These are phyloP conservation scores for Rubroshorea leprosula DNA, from an alignment of 345 rosid genomes.

Conservation along the genomic window DNA sequence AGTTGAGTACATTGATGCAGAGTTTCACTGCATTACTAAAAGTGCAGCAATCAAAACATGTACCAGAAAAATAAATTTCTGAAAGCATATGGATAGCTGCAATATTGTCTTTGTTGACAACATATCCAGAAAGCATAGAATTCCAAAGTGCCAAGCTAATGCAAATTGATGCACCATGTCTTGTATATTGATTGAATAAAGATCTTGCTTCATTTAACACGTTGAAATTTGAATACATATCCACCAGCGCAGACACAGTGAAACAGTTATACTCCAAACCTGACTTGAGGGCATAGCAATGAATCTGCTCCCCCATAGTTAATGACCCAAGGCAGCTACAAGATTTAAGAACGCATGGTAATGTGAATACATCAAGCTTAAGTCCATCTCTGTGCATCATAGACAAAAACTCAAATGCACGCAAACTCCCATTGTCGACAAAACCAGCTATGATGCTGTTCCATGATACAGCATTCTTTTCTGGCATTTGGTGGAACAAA, in stretches of 20 bases:
- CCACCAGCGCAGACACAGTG: slow-evolving; percentile 50
- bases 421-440: slow-evolving; percentile 41
- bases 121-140: slow-evolving; percentile 59
- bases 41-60: slow-evolving; percentile 52
- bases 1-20: slow-evolving; percentile 43
- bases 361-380: slow-evolving; percentile 52
- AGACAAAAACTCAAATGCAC: slow-evolving; percentile 39
- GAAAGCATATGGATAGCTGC: slow-evolving; percentile 43
- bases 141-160: slow-evolving; percentile 46
- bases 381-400: slow-evolving; percentile 59
- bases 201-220: slow-evolving; percentile 33
- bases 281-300: slow-evolving; percentile 46
- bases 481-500: slow-evolving; percentile 46
- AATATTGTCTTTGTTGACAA: slow-evolving; percentile 34
- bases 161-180: slow-evolving; percentile 1
- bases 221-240: slow-evolving; percentile 63
- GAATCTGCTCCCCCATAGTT: slow-evolving; percentile 50
- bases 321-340: slow-evolving; percentile 38
- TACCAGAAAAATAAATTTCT: slow-evolving; percentile 32
- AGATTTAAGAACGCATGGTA: slow-evolving; percentile 60
- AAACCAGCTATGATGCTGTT: slow-evolving; percentile 66
- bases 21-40: slow-evolving; percentile 53
- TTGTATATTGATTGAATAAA: slow-evolving; percentile 27
- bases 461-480: slow-evolving; percentile 55
- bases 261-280: slow-evolving; percentile 50